A percentile compares a stretch with the other conserved stretches of the same genome.
Conservation (phyloP, 2,329 filamentous ascomycete genomes). For the Davidsoniella neocaledoniae region DNA sequence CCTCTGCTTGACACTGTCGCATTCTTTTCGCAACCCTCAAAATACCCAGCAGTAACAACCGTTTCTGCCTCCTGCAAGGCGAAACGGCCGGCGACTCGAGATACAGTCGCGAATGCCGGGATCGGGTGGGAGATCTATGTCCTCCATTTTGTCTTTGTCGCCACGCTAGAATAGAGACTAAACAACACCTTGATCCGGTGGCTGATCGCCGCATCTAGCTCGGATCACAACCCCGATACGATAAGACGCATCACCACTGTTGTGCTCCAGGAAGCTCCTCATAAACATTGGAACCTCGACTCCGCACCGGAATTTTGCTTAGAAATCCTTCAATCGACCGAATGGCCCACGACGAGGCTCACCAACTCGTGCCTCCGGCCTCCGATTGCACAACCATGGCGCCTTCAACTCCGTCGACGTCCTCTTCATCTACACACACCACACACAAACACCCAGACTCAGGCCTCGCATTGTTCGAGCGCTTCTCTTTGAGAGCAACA, state of each 20-base stretch:
- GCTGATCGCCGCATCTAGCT: not conserved
- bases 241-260: too few species aligned
- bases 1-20: too few species aligned
- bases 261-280: too few species aligned
- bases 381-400: constrained; percentile 10
- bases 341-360: constrained; percentile 12
- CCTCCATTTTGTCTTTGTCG: too few species aligned
- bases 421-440: constrained; percentile 29
- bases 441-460: constrained; percentile 30
- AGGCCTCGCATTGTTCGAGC: constrained; percentile 30
- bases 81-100: constrained; percentile 4
- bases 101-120: not conserved
- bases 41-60: too few species aligned
- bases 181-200: too few species aligned
- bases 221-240: not conserved
- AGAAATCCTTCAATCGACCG: constrained; percentile 1
- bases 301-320: not conserved
- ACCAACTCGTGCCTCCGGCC: constrained; percentile 9
- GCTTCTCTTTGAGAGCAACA: constrained; percentile 38
- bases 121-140: too few species aligned
- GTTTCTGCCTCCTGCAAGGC: not conserved
- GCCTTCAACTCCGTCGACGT: constrained; percentile 20
- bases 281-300: too few species aligned
- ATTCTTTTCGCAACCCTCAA: too few species aligned
- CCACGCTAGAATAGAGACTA: too few species aligned